Conservation (phyloP, 768 basidiomycete genomes). For the Boletus subcaerulescens region DNA sequence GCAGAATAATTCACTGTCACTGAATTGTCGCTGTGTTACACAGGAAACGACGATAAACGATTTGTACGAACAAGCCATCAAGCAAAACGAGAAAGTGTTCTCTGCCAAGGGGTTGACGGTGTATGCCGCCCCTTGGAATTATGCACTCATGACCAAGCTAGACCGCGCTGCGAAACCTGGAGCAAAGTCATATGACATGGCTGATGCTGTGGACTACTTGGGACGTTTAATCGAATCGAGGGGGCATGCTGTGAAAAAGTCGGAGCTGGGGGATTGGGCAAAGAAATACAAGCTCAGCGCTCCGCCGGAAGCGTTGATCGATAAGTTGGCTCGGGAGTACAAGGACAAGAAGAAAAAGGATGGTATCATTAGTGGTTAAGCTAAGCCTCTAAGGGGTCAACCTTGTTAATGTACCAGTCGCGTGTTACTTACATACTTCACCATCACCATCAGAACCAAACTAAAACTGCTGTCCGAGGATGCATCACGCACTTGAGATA, state of each 20-base stretch:
- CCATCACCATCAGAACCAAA: too few relatives aligned
- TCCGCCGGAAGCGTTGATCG: not conserved
- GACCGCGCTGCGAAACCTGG: constrained; percentile 6
- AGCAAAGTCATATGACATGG: constrained; percentile 5
- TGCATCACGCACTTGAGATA: too few relatives aligned
- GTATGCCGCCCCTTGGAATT: constrained; percentile 11
- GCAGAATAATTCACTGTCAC: too few relatives aligned
- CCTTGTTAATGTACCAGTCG: too few relatives aligned
- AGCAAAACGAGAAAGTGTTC: constrained; percentile 4
- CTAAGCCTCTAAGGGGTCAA: too few relatives aligned
- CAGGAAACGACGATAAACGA: not conserved
- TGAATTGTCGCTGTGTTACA: not conserved
- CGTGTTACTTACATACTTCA: too few relatives aligned
- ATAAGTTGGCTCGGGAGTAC: not conserved
- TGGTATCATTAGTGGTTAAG: not conserved
- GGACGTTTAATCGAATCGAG: not conserved
- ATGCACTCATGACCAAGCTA: constrained; percentile 8
- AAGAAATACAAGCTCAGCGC: not conserved
- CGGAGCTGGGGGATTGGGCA: constrained; percentile 3
- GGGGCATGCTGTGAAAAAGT: constrained; percentile 2
- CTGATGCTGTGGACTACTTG: constrained; percentile 10
- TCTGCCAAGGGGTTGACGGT: constrained; percentile 7
- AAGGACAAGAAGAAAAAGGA: not conserved
- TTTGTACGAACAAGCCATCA: not conserved
- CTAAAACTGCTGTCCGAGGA: too few relatives aligned